Percentiles rank a stretch among this genome's conserved stretches.
These are phyloP conservation scores for Tardiomyces digboiensis DNA, from an alignment of 1,139 yeast species.

Conservation along the genomic window DNA sequence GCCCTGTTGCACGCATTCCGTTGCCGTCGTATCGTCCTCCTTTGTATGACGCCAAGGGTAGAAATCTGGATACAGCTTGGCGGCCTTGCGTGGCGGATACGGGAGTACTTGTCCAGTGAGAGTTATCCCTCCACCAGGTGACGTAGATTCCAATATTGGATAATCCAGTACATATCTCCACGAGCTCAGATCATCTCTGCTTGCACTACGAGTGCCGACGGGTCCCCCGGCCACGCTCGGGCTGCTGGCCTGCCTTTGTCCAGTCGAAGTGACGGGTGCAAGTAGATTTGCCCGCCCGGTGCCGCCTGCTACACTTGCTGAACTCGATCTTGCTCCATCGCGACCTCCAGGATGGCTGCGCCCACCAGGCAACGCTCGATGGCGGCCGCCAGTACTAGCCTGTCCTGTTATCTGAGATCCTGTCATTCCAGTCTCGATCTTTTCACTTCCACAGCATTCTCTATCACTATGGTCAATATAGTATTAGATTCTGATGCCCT, in stretches of 20 bases:
- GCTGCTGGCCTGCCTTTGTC: no score
- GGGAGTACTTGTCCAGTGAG: neutral
- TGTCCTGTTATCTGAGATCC: neutral
- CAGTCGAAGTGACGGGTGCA: no score
- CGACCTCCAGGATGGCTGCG: no score
- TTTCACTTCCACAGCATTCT: no score
- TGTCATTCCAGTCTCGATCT: no score
- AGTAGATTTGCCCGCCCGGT: neutral
- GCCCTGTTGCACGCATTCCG: conserved; percentile 48
- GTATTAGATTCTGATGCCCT: no score
- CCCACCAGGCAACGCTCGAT: neutral
- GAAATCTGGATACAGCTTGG: conserved; percentile 55
- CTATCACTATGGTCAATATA: no score
- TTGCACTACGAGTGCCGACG: neutral
- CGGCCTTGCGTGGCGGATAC: neutral
- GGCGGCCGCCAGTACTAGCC: neutral
- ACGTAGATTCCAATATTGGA: no score
- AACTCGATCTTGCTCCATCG: neutral
- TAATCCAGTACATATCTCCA: neutral
- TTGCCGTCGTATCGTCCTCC: conserved; percentile 43
- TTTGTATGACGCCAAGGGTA: conserved; percentile 60
- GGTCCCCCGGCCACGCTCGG: no score
- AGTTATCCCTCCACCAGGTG: no score
- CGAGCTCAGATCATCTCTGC: neutral
- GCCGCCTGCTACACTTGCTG: neutral